These are phyloP conservation scores for Coniella lustricola DNA, from an alignment of 2,329 filamentous ascomycete species.

Conservation along the genomic window DNA sequence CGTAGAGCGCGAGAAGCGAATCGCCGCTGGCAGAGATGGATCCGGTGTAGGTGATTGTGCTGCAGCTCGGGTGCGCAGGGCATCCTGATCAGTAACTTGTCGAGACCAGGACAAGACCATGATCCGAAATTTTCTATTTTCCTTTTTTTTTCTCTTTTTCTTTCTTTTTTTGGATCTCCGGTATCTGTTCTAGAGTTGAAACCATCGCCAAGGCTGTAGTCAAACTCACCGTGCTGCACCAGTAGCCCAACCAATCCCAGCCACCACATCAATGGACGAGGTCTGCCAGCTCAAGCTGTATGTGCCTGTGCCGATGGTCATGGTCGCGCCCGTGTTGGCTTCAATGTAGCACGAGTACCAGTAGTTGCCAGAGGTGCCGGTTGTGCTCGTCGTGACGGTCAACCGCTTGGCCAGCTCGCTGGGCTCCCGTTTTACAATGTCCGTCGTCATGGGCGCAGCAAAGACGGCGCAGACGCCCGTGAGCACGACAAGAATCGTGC, in stretches of 20 bases:
- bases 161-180: no score
- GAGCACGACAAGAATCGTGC: background rate
- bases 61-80: no score
- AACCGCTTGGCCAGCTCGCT: constrained; percentile 5
- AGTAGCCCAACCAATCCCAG: constrained; percentile 9
- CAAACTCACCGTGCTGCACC: constrained; percentile 8
- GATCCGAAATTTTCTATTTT: no score
- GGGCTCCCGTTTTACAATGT: background rate
- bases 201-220: no score
- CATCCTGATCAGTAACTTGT: no score
- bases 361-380: constrained; percentile 1
- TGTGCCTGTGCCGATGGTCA: constrained; percentile 6
- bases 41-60: constrained; percentile 3
- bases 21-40: constrained; percentile 4
- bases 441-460: constrained; percentile 2
- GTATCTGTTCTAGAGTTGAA: no score
- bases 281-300: constrained; percentile 5
- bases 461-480: background rate
- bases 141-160: background rate
- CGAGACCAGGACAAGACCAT: no score
- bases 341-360: constrained; percentile 9
- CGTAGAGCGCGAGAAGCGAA: constrained; percentile 19
- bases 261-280: constrained; percentile 6
- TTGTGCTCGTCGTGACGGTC: constrained; percentile 3
- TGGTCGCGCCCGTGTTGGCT: background rate